phyloP scores from a whole-genome alignment of 1,284 basidiomycete species.

The Rhodotorula sp. region DNA sequence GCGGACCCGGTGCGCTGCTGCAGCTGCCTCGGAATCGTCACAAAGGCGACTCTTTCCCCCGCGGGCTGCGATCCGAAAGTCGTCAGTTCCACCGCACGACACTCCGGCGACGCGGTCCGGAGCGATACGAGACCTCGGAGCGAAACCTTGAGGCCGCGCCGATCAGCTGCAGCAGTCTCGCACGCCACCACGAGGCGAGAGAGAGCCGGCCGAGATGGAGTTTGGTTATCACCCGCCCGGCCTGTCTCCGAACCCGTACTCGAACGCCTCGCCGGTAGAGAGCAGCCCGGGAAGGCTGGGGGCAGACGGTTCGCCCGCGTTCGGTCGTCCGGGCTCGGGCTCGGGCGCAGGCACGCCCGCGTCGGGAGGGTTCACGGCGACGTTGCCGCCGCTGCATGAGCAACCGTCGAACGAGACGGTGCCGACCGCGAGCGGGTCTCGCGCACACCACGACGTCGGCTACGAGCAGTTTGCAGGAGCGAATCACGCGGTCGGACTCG shows the following conservation, averaged over 20 bases:
- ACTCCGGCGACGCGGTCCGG: too few species aligned
- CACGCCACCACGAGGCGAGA: background rate
- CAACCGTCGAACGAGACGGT: slow-evolving; percentile 6
- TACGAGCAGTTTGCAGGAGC: slow-evolving; percentile 23
- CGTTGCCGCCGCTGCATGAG: slow-evolving; percentile 19
- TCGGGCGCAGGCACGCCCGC: slow-evolving; percentile 1
- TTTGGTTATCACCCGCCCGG: slow-evolving; percentile 24
- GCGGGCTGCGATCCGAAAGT: background rate
- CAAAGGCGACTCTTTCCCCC: background rate
- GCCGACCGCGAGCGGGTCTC: background rate
- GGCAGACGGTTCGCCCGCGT: too few species aligned
- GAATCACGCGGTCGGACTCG: background rate
- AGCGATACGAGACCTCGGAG: too few species aligned
- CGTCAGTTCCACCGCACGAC: too few species aligned
- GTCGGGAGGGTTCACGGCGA: slow-evolving; percentile 12
- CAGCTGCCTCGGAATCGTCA: background rate
- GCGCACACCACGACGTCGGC: slow-evolving; percentile 10
- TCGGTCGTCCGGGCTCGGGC: background rate
- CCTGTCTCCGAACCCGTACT: slow-evolving; percentile 2
- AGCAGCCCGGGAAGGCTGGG: too few species aligned
- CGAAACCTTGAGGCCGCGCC: too few species aligned
- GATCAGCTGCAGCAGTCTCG: too few species aligned
- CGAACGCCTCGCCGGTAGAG: background rate
- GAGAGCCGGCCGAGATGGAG: slow-evolving; percentile 4
- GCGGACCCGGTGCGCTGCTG: too few species aligned